Conservation (phyloP, 768 basidiomycete genomes). For the Lentinus brumalis region DNA sequence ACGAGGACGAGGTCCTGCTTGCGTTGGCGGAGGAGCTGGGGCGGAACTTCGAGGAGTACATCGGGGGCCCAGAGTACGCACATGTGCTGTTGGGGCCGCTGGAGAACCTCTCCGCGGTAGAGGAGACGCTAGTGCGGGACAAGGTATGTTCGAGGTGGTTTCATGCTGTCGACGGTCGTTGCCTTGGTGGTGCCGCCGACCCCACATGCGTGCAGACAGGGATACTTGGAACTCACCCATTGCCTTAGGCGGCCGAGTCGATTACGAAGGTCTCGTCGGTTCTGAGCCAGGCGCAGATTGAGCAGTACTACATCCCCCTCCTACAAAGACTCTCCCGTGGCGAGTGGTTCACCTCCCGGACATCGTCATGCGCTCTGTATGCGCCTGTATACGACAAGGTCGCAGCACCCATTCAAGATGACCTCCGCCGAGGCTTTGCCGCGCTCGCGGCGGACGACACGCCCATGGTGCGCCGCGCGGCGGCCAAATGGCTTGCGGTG, state of each 20-base stretch:
- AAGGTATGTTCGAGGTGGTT: constrained; percentile 59
- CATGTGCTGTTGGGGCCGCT: constrained; percentile 89
- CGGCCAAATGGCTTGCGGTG: constrained; percentile 95
- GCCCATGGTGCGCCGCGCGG: constrained; percentile 96
- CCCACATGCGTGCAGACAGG: background rate
- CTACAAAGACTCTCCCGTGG: constrained; percentile 86
- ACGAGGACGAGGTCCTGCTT: constrained; percentile 97
- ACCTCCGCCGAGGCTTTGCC: constrained; percentile 83
- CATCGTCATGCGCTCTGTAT: constrained; percentile 92
- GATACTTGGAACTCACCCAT: background rate
- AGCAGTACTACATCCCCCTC: constrained; percentile 90
- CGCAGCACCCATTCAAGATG: constrained; percentile 73
- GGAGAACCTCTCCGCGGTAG: constrained; percentile 94
- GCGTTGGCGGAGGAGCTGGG: constrained; percentile 96
- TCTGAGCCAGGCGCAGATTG: constrained; percentile 77
- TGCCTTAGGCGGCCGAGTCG: constrained; percentile 86
- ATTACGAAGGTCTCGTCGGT: constrained; percentile 86
- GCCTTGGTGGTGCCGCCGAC: background rate
- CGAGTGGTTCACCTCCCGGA: constrained; percentile 99
- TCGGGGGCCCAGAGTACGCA: constrained; percentile 86
- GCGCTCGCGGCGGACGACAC: constrained; percentile 91
- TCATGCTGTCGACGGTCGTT: background rate
- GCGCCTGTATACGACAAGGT: constrained; percentile 87
- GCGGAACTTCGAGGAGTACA: constrained; percentile 88
- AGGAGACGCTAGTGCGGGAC: constrained; percentile 97